These are phyloP conservation scores for Syzygium malaccense DNA, from an alignment of 441 rosid species.

Conservation along the genomic window DNA sequence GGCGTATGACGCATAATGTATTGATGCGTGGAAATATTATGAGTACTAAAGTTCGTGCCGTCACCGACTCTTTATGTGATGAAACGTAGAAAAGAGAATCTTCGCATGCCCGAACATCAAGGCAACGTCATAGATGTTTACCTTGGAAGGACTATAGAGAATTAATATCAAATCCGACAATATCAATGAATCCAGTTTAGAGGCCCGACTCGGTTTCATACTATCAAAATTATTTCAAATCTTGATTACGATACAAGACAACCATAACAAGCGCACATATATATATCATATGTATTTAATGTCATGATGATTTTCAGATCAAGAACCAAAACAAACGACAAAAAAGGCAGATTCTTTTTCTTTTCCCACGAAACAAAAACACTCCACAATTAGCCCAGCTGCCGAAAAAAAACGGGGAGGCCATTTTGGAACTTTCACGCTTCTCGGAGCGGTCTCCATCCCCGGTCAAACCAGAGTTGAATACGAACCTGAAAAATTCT, in stretches of 20 bases:
- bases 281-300: not conserved
- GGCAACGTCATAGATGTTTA: rapidly evolving
- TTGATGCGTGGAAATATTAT: not conserved
- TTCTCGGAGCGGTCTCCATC: not conserved
- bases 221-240: not conserved
- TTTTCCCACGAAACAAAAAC: too few species aligned
- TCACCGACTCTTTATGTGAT: rapidly evolving
- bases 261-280: not conserved
- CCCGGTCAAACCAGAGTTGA: not conserved
- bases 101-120: rapidly evolving
- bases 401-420: not conserved
- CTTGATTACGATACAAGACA: not conserved
- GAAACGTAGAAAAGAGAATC: not conserved
- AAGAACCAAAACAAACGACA: not conserved
- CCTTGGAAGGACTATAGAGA: not conserved
- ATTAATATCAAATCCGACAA: not conserved
- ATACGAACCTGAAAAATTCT: not conserved
- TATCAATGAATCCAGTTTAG: not conserved
- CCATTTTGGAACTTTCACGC: not conserved
- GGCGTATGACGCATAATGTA: too few species aligned
- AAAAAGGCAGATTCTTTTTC: not conserved
- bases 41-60: rapidly evolving
- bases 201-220: rapidly evolving
- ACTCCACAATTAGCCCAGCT: not conserved
- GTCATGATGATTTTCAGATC: not conserved